Conservation (phyloP, 2,329 filamentous ascomycete species). For the Nannizziopsis arthrosporioides region DNA sequence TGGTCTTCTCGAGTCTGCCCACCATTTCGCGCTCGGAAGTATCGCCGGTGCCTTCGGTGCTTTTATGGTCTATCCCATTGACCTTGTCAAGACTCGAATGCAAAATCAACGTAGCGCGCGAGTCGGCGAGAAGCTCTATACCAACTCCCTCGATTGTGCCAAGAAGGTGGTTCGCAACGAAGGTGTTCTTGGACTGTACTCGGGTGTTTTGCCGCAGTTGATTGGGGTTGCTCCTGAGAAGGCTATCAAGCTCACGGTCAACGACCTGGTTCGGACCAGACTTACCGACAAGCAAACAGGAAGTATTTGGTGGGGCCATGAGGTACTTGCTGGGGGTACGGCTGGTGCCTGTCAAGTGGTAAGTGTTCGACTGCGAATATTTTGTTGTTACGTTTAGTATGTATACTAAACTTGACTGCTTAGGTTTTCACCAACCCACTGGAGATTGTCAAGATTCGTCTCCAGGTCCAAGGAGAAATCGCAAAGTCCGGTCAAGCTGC, state of each 20-base stretch:
- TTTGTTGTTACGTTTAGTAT: conserved; percentile 11
- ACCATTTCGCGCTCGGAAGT: conserved; percentile 83
- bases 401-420: not conserved
- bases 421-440: conserved; percentile 94
- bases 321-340: conserved; percentile 76
- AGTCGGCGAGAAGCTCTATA: conserved; percentile 81
- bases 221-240: conserved; percentile 98
- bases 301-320: conserved; percentile 56
- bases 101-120: conserved; percentile 83
- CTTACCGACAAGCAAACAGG: conserved; percentile 64
- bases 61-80: conserved; percentile 99
- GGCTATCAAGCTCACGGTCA: conserved; percentile 97
- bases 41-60: conserved; percentile 92
- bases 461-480: conserved; percentile 94
- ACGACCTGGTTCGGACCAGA: conserved; percentile 72
- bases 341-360: conserved; percentile 95
- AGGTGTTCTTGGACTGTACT: conserved; percentile 80
- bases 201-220: conserved; percentile 85
- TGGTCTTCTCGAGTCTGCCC: conserved; percentile 60
- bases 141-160: conserved; percentile 93
- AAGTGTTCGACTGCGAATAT: conserved; percentile 34
- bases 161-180: conserved; percentile 89
- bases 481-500: conserved; percentile 66
- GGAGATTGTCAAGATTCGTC: conserved; percentile 97
- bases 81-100: conserved; percentile 95